Percentiles rank a stretch among this genome's conserved stretches.
These are phyloP conservation scores for Backusella morwellensis DNA, from an alignment of 192 early-diverging fungal genomes.

Conservation along the genomic window DNA sequence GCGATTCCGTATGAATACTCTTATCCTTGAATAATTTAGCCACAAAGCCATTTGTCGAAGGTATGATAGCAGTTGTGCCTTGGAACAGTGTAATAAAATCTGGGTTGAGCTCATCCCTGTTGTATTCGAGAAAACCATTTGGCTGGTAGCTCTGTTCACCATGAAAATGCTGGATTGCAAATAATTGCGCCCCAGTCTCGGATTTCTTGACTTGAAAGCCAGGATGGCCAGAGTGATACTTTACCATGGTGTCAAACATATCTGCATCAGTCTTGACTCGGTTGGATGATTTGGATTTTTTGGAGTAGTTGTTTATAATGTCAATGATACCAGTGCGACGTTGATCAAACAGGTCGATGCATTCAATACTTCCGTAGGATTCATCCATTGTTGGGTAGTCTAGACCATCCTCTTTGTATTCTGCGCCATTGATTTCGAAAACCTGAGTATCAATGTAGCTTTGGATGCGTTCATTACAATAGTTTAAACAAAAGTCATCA, in stretches of 20 bases:
- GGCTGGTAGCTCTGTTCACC: conserved; percentile 63
- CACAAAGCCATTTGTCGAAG: conserved; percentile 70
- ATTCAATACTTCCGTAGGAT: conserved; percentile 55
- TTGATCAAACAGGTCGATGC: conserved; percentile 70
- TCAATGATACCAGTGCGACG: conserved; percentile 70
- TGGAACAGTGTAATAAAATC: conserved; percentile 88
- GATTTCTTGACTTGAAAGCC: conserved; percentile 31
- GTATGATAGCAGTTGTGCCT: conserved; percentile 47
- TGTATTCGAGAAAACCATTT: conserved; percentile 67
- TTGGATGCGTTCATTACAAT: conserved; percentile 84
- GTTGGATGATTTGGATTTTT: conserved; percentile 41
- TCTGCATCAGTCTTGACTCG: conserved; percentile 47
- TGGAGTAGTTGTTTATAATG: conserved; percentile 44
- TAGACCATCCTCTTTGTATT: conserved; percentile 63
- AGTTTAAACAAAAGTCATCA: conserved; percentile 57
- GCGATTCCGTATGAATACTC: conserved; percentile 68
- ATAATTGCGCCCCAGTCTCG: conserved; percentile 47
- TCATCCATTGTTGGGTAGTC: conserved; percentile 33
- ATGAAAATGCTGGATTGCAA: conserved; percentile 82
- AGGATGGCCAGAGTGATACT: conserved; percentile 48
- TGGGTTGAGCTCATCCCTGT: conserved; percentile 73
- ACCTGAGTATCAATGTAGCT: conserved; percentile 68
- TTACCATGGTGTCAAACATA: conserved; percentile 56
- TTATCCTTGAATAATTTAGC: conserved; percentile 71
- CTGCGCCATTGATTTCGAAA: conserved; percentile 63